Evolutionary conservation across 257 asterid species (phyloP).

Genomic region (Pogostemon cablin): DNA sequence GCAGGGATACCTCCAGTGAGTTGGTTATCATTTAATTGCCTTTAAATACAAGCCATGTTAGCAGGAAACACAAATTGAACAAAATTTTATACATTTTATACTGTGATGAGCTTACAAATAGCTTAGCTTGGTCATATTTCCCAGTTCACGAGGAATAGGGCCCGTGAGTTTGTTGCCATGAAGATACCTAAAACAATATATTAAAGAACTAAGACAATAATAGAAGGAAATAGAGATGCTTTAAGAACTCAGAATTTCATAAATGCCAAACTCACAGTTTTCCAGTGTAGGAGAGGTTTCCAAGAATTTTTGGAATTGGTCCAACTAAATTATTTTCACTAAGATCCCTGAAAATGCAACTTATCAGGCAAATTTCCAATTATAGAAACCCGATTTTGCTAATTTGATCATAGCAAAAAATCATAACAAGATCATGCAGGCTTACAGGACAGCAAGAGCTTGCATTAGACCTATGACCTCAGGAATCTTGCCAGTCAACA

Average conservation of each 20-base stretch:
- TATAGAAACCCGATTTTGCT: not conserved
- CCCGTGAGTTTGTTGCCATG: constrained; percentile 98
- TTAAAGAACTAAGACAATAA: not conserved
- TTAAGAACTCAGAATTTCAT: not conserved
- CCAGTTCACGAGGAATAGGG: constrained; percentile 81
- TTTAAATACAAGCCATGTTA: constrained; percentile 37
- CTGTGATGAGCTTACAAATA: constrained; percentile 61
- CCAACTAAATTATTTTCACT: constrained; percentile 93
- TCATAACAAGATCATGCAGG: constrained; percentile 14
- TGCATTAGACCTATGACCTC: constrained; percentile 99
- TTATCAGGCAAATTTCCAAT: not conserved
- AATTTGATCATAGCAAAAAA: not conserved
- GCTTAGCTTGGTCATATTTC: constrained; percentile 92
- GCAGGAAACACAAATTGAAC: not conserved
- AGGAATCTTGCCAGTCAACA: constrained; percentile 86
- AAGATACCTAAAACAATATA: constrained; percentile 59
- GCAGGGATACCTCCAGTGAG: constrained; percentile 80
- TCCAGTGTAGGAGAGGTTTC: constrained; percentile 95
- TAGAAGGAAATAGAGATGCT: not conserved
- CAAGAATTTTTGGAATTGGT: constrained; percentile 80
- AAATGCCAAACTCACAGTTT: constrained; percentile 65
- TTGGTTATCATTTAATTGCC: constrained; percentile 91
- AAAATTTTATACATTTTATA: not conserved
- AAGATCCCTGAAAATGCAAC: constrained; percentile 65
- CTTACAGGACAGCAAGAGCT: constrained; percentile 98